A percentile compares a stretch with the other conserved stretches of the same genome.
phyloP scores from a whole-genome alignment of 345 rosid species.

The Populus davidiana region DNA sequence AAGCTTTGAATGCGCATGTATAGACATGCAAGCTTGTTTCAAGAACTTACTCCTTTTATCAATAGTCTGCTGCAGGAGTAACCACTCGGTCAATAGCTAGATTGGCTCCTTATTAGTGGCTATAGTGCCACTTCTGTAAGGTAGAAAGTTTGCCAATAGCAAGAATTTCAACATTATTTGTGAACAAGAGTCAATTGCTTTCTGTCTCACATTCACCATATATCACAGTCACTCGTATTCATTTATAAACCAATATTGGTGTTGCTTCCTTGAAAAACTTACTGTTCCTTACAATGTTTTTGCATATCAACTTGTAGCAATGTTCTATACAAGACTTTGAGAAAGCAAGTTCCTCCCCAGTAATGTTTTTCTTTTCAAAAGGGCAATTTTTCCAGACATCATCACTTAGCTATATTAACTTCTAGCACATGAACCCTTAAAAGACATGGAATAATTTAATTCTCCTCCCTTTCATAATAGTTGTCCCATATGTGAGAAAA shows the following conservation, averaged over 20 bases:
- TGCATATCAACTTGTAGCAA: neutral
- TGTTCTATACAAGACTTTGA: neutral
- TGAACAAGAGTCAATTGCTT: neutral
- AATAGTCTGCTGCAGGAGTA: slow-evolving; percentile 67
- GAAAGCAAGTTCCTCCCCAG: neutral
- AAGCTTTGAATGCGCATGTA: neutral
- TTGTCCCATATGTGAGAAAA: neutral
- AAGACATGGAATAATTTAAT: no score
- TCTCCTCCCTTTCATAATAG: neutral
- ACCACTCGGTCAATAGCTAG: slow-evolving; percentile 90
- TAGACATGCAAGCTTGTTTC: slow-evolving; percentile 2
- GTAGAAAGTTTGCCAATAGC: slow-evolving; percentile 10
- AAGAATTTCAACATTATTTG: neutral
- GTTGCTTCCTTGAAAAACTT: neutral
- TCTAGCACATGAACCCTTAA: neutral
- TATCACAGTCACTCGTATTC: neutral
- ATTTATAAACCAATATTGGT: neutral
- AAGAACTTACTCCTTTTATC: slow-evolving; percentile 11
- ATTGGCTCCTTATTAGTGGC: slow-evolving; percentile 86
- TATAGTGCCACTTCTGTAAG: slow-evolving; percentile 61
- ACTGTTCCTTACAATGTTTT: neutral
- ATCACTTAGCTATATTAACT: neutral
- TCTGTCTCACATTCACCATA: neutral
- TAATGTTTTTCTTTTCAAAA: neutral
- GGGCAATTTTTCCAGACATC: slow-evolving; percentile 1